A percentile compares a stretch with the other conserved stretches of the same genome.
These are phyloP conservation scores for Venturia aucupariae DNA, from an alignment of 2,329 filamentous ascomycete genomes.

Conservation along the genomic window DNA sequence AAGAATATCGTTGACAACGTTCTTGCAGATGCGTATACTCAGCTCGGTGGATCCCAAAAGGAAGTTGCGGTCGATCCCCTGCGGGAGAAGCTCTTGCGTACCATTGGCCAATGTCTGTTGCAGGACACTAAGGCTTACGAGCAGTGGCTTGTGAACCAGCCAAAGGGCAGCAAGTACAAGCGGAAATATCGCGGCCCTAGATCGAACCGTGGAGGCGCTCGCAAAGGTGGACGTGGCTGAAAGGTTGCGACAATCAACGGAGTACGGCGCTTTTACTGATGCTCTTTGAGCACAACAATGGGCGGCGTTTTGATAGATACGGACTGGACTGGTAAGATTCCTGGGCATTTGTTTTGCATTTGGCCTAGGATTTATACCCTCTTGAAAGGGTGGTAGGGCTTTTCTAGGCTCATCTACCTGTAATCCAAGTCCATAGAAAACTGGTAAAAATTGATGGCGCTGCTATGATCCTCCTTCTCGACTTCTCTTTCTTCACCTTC, in stretches of 20 bases:
- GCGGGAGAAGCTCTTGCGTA: neutral
- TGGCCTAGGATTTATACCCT: neutral
- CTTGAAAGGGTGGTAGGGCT: no score
- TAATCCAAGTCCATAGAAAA: no score
- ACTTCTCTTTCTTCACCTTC: no score
- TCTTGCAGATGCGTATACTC: neutral
- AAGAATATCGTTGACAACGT: constrained; percentile 1
- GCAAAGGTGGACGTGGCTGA: neutral
- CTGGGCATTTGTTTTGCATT: neutral
- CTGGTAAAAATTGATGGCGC: no score
- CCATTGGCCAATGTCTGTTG: neutral
- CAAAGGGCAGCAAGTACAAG: neutral
- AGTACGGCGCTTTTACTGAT: neutral
- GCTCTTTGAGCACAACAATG: neutral
- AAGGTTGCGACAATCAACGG: neutral
- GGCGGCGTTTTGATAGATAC: neutral
- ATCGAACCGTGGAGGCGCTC: neutral
- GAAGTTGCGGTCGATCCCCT: neutral
- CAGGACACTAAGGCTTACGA: neutral
- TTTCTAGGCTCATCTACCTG: no score
- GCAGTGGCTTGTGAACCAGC: neutral
- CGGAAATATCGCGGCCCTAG: neutral
- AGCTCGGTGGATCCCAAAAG: neutral
- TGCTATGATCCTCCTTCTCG: no score
- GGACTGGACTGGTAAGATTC: neutral